These are phyloP conservation scores for Hansfordia pulvinata DNA, from an alignment of 2,329 filamentous ascomycete genomes.

Conservation along the genomic window DNA sequence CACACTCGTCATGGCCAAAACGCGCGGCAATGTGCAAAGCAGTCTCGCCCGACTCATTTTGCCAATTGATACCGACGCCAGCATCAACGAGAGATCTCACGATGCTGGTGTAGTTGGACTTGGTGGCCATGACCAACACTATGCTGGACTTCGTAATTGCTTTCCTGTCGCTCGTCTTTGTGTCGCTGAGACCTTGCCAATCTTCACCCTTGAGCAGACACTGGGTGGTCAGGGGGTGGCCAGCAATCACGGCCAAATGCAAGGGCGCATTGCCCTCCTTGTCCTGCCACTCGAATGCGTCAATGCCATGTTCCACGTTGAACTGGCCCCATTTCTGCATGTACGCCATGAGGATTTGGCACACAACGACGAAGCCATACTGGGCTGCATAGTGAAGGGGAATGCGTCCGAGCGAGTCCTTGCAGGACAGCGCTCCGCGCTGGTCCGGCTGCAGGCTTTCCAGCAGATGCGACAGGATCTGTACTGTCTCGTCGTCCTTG, in stretches of 20 bases:
- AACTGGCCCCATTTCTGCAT: slow-evolving; percentile 88
- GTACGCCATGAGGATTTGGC: slow-evolving; percentile 71
- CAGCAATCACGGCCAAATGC: slow-evolving; percentile 83
- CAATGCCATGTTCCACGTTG: slow-evolving; percentile 72
- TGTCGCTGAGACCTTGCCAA: slow-evolving; percentile 51
- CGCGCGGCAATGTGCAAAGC: slow-evolving; percentile 84
- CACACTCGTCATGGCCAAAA: slow-evolving; percentile 74
- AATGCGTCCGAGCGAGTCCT: slow-evolving; percentile 68
- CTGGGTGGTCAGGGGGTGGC: slow-evolving; percentile 76
- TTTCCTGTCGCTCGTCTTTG: slow-evolving; percentile 52
- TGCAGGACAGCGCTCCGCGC: slow-evolving; percentile 49
- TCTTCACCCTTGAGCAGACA: slow-evolving; percentile 69
- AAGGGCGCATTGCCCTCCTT: slow-evolving; percentile 81
- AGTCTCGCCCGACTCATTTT: slow-evolving; percentile 80
- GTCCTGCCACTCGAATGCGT: slow-evolving; percentile 82
- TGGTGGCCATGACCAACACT: slow-evolving; percentile 78
- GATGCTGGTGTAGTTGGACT: slow-evolving; percentile 73
- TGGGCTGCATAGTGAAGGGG: slow-evolving; percentile 91
- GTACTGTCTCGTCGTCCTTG: slow-evolving; percentile 63
- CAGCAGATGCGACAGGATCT: slow-evolving; percentile 49
- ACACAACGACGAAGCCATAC: slow-evolving; percentile 86
- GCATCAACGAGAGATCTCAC: slow-evolving; percentile 80
- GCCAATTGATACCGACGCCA: slow-evolving; percentile 86
- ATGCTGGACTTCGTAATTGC: slow-evolving; percentile 70
- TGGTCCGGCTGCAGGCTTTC: slow-evolving; percentile 57